phyloP scores from a whole-genome alignment of 164 flowering plant species.

The Stephania yunnanensis region DNA sequence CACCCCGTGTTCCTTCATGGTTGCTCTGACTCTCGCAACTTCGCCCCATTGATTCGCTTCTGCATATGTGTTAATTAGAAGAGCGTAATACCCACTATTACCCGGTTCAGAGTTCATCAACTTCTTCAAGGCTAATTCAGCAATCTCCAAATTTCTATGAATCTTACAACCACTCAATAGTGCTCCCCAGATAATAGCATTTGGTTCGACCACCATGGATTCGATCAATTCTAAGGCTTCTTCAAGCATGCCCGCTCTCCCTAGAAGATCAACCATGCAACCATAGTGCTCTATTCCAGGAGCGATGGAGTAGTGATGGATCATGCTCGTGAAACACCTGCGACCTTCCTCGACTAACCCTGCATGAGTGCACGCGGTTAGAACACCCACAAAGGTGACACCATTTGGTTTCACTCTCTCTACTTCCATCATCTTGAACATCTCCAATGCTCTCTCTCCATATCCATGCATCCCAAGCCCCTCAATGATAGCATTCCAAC shows the following conservation, averaged over 20 bases:
- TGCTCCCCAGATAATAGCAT: conserved; percentile 72
- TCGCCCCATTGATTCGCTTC: conserved; percentile 65
- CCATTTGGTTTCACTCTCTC: conserved; percentile 48
- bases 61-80: conserved; percentile 26
- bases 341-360: conserved; percentile 71
- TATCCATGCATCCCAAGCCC: conserved; percentile 66
- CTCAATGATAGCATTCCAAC: conserved; percentile 71
- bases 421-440: conserved; percentile 14
- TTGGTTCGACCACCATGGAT: conserved; percentile 33
- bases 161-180: conserved; percentile 64
- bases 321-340: conserved; percentile 33
- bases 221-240: not conserved
- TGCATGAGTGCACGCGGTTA: conserved; percentile 68
- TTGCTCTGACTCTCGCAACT: conserved; percentile 41
- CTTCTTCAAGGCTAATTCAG: conserved; percentile 43
- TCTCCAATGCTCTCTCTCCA: conserved; percentile 15
- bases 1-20: conserved; percentile 47
- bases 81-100: conserved; percentile 55
- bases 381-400: conserved; percentile 60
- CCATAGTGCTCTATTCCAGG: not conserved
- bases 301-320: no score
- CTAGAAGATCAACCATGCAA: not conserved
- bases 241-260: not conserved
- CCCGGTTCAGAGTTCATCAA: conserved; percentile 51
- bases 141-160: conserved; percentile 62